These are phyloP conservation scores for Fusarium marasasianum DNA, from an alignment of 2,329 filamentous ascomycete genomes.

Conservation along the genomic window DNA sequence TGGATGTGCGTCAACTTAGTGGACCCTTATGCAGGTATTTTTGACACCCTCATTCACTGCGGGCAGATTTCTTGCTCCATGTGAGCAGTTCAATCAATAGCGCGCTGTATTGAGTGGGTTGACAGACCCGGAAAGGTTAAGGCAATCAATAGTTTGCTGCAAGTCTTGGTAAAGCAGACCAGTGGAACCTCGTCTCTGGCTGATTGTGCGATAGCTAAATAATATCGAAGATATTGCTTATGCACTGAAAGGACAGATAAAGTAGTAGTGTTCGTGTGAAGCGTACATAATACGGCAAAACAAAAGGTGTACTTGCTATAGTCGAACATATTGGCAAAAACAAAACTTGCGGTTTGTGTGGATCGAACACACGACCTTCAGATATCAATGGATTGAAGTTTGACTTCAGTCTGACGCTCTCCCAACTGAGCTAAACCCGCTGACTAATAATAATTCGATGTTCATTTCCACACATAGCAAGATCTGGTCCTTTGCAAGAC, in stretches of 20 bases:
- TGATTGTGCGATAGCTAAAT: neutral
- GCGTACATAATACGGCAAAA: neutral
- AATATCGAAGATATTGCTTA: neutral
- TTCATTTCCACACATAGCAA: too few species aligned
- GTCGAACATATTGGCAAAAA: neutral
- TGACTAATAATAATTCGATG: neutral
- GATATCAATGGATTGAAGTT: neutral
- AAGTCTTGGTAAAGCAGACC: neutral
- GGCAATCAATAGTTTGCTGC: neutral
- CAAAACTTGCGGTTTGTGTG: neutral
- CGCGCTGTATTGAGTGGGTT: neutral
- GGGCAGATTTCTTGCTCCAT: neutral
- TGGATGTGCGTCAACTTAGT: neutral
- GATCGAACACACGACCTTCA: neutral
- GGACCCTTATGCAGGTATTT: rapidly evolving
- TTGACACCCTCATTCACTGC: neutral
- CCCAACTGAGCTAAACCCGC: constrained; percentile 23
- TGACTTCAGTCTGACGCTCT: constrained; percentile 9
- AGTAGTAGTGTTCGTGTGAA: neutral
- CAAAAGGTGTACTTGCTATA: neutral
- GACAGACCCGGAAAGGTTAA: neutral
- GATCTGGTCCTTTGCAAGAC: too few species aligned
- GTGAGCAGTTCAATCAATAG: neutral
- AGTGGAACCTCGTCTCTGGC: neutral
- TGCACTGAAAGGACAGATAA: neutral